Evolutionary conservation across 169 alveolate genomes (phyloP).

Genomic region (Cryptosporidium bovis): DNA sequence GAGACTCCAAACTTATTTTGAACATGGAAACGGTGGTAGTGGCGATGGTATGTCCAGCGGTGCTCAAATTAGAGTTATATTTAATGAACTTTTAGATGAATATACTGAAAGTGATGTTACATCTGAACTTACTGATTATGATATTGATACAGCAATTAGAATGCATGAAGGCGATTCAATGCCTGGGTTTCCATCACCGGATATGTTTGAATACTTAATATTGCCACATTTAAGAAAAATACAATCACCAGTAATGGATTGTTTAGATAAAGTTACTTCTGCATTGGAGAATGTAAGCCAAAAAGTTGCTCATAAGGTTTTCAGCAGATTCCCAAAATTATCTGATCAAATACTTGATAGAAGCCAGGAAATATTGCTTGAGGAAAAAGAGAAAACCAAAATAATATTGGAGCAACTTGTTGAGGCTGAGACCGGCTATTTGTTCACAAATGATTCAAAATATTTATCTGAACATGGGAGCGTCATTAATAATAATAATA

Average conservation of each 20-base stretch:
- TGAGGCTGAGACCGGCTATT: slow-evolving; percentile 91
- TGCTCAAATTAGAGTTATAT: slow-evolving; percentile 87
- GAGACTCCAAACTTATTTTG: slow-evolving; percentile 84
- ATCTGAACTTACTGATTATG: slow-evolving; percentile 90
- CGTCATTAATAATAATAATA: slow-evolving; percentile 76
- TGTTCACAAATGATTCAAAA: slow-evolving; percentile 94
- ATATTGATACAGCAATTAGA: slow-evolving; percentile 95
- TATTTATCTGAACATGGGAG: slow-evolving; percentile 87
- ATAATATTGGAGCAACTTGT: slow-evolving; percentile 88
- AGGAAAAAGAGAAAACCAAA: slow-evolving; percentile 90
- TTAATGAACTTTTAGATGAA: slow-evolving; percentile 92
- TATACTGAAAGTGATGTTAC: slow-evolving; percentile 84
- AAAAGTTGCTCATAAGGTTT: slow-evolving; percentile 90
- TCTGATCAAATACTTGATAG: slow-evolving; percentile 90
- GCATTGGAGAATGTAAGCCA: slow-evolving; percentile 90
- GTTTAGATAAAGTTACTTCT: slow-evolving; percentile 85
- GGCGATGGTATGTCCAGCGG: slow-evolving; percentile 86
- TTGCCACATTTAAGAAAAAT: slow-evolving; percentile 94
- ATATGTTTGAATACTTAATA: slow-evolving; percentile 94
- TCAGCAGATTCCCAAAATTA: slow-evolving; percentile 92
- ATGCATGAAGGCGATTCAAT: slow-evolving; percentile 97
- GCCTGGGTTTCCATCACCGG: slow-evolving; percentile 98
- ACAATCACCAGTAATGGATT: slow-evolving; percentile 88
- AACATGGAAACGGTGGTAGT: slow-evolving; percentile 79
- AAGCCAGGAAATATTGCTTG: slow-evolving; percentile 85